Conservation (phyloP, 768 basidiomycete species). For the Cystobasidium tubakii region DNA sequence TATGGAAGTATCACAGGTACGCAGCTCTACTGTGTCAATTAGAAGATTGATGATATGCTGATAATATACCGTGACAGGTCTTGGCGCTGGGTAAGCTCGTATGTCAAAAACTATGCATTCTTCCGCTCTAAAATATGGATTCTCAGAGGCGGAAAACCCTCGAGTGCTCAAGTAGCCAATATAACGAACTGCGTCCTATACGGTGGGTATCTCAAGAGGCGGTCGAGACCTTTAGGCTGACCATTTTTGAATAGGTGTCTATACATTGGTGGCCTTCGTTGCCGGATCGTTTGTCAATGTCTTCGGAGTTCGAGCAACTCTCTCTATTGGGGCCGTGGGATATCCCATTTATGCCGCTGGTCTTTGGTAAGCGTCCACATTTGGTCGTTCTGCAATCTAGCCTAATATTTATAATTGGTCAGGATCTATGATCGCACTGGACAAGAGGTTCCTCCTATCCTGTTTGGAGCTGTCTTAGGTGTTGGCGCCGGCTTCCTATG, state of each 20-base stretch:
- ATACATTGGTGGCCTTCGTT: conserved; percentile 12
- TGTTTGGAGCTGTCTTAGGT: conserved; percentile 23
- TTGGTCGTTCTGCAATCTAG: neutral
- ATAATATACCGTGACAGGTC: neutral
- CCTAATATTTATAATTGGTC: neutral
- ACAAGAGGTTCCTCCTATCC: conserved; percentile 27
- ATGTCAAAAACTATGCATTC: no score
- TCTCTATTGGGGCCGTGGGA: conserved; percentile 9
- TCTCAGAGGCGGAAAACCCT: conserved; percentile 6
- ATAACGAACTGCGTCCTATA: conserved; percentile 29
- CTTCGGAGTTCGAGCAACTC: neutral
- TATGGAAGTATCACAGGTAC: conserved; percentile 22
- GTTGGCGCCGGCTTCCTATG: conserved; percentile 25
- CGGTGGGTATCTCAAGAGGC: neutral
- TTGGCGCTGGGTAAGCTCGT: conserved; percentile 20
- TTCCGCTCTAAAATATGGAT: no score
- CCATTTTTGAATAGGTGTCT: neutral
- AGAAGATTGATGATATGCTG: no score
- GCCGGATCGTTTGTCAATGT: conserved; percentile 24
- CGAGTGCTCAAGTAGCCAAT: conserved; percentile 6
- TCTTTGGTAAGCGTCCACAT: conserved; percentile 8
- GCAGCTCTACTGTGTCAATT: neutral
- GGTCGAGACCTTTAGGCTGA: neutral
- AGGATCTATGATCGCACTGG: conserved; percentile 31
- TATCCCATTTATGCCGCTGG: conserved; percentile 18